Base-by-base conservation (phyloP, 257 asterid genomes). In the Jacaranda copaia region DNA sequence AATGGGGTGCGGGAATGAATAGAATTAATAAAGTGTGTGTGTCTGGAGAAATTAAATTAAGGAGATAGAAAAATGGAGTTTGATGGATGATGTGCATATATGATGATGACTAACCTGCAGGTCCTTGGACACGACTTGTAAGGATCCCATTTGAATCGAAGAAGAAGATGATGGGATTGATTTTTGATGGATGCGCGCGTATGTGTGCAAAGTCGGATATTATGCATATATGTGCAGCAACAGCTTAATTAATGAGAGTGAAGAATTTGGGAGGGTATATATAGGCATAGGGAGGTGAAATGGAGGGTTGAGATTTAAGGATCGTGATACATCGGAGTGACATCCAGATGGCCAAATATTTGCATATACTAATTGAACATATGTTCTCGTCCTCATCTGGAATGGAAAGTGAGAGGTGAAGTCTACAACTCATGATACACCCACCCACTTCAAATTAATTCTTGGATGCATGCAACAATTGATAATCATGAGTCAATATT, bases 81-180 rank as follows among this genome's bases (percentile, higher is more conserved):
- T 42, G 39, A 40, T 12, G 60, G 16, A 83, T 32, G 45, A 92
- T 92, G n/a, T n/a, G n/a, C n/a, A n/a, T n/a, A n/a, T n/a, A n/a
- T n/a, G 32, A 25, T 25, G 32, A 25, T 25, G 32, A 25, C 1
- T 25, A 25, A 25, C 32, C 32, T 25, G 32, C 32, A 25, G 32
- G 91, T 88, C 85, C 79, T 84, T 89, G 77, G 87, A 84, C 5
- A 85, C 2, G 32, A 25, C 61, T 72, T 88, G 84, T 19, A 90
- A 79, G 79, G 83, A 73, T 62, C 89, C 91, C 98, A 92, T 92
- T 83, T 69, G 32, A 25, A 25, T 25, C 2, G 32, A 25, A 25
- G 85, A 76, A 72, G 85, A 49, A 39, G 77, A n/a, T n/a, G 45
- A 9, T n/a, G n/a, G n/a, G n/a, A n/a, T n/a, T n/a, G n/a, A n/a